Evolutionary conservation across 129 eudicot species (phyloP).

Genomic region (Ambrosia artemisiifolia): DNA sequence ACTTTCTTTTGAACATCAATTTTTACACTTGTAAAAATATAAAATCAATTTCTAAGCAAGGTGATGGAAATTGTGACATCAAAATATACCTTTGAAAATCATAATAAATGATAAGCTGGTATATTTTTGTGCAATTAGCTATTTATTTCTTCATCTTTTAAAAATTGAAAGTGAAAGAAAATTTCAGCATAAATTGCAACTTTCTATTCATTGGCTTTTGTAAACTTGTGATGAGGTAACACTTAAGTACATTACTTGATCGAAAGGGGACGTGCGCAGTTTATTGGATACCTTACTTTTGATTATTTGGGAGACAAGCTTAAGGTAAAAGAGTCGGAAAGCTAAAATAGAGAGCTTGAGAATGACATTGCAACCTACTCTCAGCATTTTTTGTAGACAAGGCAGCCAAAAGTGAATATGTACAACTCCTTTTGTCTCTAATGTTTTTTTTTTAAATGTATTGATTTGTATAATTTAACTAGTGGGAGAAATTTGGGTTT

Average conservation of each 20-base stretch:
- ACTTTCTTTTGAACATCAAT: too few species aligned
- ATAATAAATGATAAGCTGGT: background rate
- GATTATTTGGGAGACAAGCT: constrained; percentile 32
- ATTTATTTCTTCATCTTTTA: background rate
- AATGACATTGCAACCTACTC: constrained; percentile 29
- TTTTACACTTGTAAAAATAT: too few species aligned
- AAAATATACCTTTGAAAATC: background rate
- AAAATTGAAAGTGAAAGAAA: background rate
- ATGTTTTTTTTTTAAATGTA: background rate
- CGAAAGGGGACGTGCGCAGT: constrained; percentile 21
- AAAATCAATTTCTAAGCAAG: too few species aligned
- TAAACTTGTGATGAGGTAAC: constrained; percentile 19
- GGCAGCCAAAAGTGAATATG: constrained; percentile 3
- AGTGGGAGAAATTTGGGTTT: too few species aligned
- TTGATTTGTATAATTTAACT: background rate
- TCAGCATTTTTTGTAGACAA: constrained; percentile 23
- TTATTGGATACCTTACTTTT: constrained; percentile 35
- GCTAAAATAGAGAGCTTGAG: constrained; percentile 13
- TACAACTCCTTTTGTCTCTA: background rate
- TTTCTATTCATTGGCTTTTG: background rate
- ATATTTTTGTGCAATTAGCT: background rate
- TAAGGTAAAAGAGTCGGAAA: constrained; percentile 24
- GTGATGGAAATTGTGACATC: background rate
- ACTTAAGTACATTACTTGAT: constrained; percentile 12
- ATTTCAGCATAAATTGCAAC: background rate